These are phyloP conservation scores for Pseudocercospora vitis DNA, from an alignment of 2,329 filamentous ascomycete species.

Conservation along the genomic window DNA sequence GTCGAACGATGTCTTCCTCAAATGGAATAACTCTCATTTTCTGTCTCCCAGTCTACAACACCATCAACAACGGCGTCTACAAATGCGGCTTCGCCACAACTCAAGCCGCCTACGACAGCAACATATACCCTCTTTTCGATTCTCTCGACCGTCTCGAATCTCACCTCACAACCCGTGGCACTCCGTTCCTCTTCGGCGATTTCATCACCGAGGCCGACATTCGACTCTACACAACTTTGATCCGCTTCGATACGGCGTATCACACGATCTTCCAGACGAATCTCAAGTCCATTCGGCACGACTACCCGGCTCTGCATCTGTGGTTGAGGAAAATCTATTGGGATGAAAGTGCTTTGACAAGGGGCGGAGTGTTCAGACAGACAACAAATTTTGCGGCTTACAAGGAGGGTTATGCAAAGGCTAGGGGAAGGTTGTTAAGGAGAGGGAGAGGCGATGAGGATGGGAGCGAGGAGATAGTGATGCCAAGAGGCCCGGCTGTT, in stretches of 20 bases:
- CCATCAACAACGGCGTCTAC: constrained; percentile 44
- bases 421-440: constrained; percentile 17
- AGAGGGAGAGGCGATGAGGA: constrained; percentile 13
- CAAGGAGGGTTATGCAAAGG: constrained; percentile 21
- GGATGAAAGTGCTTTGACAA: constrained; percentile 45
- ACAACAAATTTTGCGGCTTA: constrained; percentile 45
- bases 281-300: constrained; percentile 61
- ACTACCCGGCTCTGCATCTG: constrained; percentile 53
- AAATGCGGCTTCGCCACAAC: constrained; percentile 75
- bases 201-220: constrained; percentile 67
- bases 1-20: not conserved
- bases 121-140: constrained; percentile 69
- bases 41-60: constrained; percentile 62
- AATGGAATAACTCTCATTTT: constrained; percentile 30
- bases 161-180: constrained; percentile 57
- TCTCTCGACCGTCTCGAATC: constrained; percentile 74
- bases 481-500: constrained; percentile 18
- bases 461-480: constrained; percentile 8
- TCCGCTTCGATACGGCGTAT: constrained; percentile 74
- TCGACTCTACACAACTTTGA: constrained; percentile 59
- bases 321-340: constrained; percentile 52
- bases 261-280: constrained; percentile 84
- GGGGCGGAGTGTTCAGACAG: constrained; percentile 44
- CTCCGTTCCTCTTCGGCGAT: constrained; percentile 73
- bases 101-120: constrained; percentile 76